Percentiles rank a stretch among this genome's conserved stretches.
phyloP scores from a whole-genome alignment of 805 yeast genomes.

The Schwanniomyces polymorphus region DNA sequence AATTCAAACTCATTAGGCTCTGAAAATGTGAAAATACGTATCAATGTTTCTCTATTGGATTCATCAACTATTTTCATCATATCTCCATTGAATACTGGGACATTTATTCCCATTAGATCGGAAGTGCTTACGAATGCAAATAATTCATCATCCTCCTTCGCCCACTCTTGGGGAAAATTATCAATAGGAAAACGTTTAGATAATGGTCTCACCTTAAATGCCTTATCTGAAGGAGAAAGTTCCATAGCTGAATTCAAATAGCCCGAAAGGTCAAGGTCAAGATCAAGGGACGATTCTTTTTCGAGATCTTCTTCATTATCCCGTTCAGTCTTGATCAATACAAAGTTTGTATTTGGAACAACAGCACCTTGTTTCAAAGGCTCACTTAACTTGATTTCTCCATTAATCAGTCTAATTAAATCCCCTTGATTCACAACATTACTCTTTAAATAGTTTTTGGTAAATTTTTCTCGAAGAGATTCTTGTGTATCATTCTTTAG shows the following conservation, averaged over 20 bases:
- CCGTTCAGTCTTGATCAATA: constrained; percentile 42
- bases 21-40: constrained; percentile 56
- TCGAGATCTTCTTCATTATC: constrained; percentile 5
- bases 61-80: constrained; percentile 36
- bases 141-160: constrained; percentile 37
- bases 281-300: constrained; percentile 1
- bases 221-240: neutral
- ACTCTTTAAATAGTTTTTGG: constrained; percentile 20
- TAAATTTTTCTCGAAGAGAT: constrained; percentile 33
- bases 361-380: constrained; percentile 72
- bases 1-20: constrained; percentile 55
- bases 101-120: constrained; percentile 48
- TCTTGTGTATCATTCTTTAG: constrained; percentile 29
- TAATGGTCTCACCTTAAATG: constrained; percentile 27
- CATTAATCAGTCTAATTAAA: constrained; percentile 43
- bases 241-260: constrained; percentile 29
- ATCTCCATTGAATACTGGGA: constrained; percentile 74
- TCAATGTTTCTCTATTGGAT: constrained; percentile 16
- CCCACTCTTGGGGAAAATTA: constrained; percentile 19
- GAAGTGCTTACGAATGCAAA: constrained; percentile 43
- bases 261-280: constrained; percentile 28
- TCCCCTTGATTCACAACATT: constrained; percentile 43
- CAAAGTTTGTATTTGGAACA: constrained; percentile 47
- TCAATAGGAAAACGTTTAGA: constrained; percentile 25
- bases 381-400: constrained; percentile 61